Conservation (phyloP, 352 stramenopile species). For the Lagenidium sp. region DNA sequence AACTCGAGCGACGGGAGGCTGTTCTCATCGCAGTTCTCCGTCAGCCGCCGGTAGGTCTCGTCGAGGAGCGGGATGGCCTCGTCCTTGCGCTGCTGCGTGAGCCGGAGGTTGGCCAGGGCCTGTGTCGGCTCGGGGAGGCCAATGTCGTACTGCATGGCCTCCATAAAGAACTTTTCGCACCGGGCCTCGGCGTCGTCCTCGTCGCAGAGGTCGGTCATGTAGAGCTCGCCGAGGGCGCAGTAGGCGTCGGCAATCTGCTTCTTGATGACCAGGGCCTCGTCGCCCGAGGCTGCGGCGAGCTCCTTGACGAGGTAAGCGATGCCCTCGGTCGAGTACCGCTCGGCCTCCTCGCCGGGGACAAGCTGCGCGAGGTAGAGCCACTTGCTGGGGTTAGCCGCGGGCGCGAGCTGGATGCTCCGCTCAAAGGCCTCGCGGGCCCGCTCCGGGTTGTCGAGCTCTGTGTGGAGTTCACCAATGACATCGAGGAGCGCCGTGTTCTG, state of each 20-base stretch:
- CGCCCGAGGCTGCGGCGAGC: slow-evolving; percentile 29
- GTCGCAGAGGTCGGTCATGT: slow-evolving; percentile 96
- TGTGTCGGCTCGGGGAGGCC: slow-evolving; percentile 89
- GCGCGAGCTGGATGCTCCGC: slow-evolving; percentile 55
- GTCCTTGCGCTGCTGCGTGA: slow-evolving; percentile 89
- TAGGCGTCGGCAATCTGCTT: slow-evolving; percentile 92
- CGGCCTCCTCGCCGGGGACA: slow-evolving; percentile 57
- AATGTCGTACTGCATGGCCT: slow-evolving; percentile 89
- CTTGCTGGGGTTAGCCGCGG: slow-evolving; percentile 67
- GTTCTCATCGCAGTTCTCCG: slow-evolving; percentile 59
- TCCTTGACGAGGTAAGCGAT: slow-evolving; percentile 59
- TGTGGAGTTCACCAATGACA: slow-evolving; percentile 70
- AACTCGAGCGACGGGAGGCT: slow-evolving; percentile 79
- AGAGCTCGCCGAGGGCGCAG: slow-evolving; percentile 94
- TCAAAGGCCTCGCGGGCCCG: slow-evolving; percentile 64
- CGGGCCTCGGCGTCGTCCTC: slow-evolving; percentile 88
- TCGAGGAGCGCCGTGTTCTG: slow-evolving; percentile 63
- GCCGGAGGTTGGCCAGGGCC: slow-evolving; percentile 91
- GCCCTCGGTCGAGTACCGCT: slow-evolving; percentile 58
- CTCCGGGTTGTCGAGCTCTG: slow-evolving; percentile 75
- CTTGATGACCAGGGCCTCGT: slow-evolving; percentile 54
- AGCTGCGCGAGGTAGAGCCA: slow-evolving; percentile 85
- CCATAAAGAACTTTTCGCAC: slow-evolving; percentile 88
- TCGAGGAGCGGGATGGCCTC: slow-evolving; percentile 87
- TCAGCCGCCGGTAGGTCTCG: slow-evolving; percentile 88